Evolutionary conservation across 208 protist species (phyloP), one percentile per base, ranked within the genome.

Genomic region (Zelonia costaricensis): DNA sequence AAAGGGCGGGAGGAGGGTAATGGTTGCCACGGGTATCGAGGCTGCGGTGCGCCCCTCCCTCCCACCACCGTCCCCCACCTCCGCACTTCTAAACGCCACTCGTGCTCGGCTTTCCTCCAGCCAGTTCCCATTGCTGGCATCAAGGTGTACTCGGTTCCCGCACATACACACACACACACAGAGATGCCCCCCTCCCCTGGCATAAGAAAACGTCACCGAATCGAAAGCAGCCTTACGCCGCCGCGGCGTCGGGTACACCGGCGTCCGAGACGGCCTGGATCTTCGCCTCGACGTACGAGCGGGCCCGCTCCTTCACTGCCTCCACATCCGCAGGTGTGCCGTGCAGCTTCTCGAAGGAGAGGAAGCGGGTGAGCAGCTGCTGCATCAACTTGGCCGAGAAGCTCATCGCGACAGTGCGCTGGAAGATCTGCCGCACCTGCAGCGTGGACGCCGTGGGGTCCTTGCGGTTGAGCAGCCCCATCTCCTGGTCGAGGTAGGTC

Each of bases 331-430:
- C 75, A 35, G 72, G 63, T 30, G 72, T 74, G 42, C 97, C 98
- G 71, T 98, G 62, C 23, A 78, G 77, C 78, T 93, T 93, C 84
- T 99, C 98, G 80, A 97, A 99, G 9, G 87, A 49, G 18, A 99
- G 80, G 71, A 97, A 99, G 16, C 92, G 84, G 53, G 98, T 98
- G 52, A 99, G 93, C 46, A 99, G 87, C 56, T 92, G 82, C 76
- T 97, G 92, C 82, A 92, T 97, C 47, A 92, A 83, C 70, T 91
- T 91, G 13, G 86, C 78, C 10, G 79, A 80, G 57, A 95, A 93
- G 56, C 69, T 89, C 71, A 86, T 90, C 18, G 89, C 72, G 5
- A 89, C 84, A 2, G 84, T 77, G n/a, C 92, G 84, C 55, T 94
- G 84, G 30, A 95, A 84, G n/a, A 95, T 55, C 43, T 70, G 64